Evolutionary conservation across 176 grass and related monocot genomes (phyloP), one percentile per base, ranked within the genome.

Genomic region (Luzula sylvatica): DNA sequence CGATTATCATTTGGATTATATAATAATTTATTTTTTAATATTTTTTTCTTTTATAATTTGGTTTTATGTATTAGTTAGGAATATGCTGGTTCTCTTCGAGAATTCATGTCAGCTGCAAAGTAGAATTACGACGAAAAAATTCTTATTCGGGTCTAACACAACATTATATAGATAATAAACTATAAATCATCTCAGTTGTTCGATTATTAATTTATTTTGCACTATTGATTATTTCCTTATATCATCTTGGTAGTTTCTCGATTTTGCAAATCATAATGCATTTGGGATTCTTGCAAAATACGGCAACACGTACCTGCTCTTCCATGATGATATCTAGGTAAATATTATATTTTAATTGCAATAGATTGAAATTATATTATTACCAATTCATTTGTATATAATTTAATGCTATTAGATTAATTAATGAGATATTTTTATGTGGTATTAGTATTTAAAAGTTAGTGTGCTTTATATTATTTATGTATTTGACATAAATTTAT

Each of bases 301-400:
- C 22, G 72, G 80, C 11, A 95, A 71, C 26, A 95, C 73, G 25
- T 79, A 95, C 63, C 80, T 95, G 28, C 83, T 95, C 53, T 95
- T 95, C 60, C 88, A 95, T 51, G 89, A 95, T 85, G 89, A 95
- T 75, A 95, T 88, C 45, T 83, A 95, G 80, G 89, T 88, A 38
- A 67, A 9, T 35, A 73, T 15, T 24, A 46, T 40, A 38, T 26
- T 67, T 71, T 21, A 47, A 70, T 62, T 46, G n/a, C n/a, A n/a
- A n/a, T n/a, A n/a, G n/a, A 17, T 8, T 63, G 43, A 1, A 24
- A 50, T 85, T 13, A 41, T 46, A 59, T 11, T 25, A 24, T 50
- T 70, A 20, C 26, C n/a, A n/a, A n/a, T n/a, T n/a, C n/a, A n/a
- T n/a, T n/a, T n/a, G n/a, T n/a, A n/a, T n/a, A 60, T 65, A 52